Evolutionary conservation across 495 filamentous ascomycete genomes (phyloP).

Genomic region (Annulohypoxylon nitens): DNA sequence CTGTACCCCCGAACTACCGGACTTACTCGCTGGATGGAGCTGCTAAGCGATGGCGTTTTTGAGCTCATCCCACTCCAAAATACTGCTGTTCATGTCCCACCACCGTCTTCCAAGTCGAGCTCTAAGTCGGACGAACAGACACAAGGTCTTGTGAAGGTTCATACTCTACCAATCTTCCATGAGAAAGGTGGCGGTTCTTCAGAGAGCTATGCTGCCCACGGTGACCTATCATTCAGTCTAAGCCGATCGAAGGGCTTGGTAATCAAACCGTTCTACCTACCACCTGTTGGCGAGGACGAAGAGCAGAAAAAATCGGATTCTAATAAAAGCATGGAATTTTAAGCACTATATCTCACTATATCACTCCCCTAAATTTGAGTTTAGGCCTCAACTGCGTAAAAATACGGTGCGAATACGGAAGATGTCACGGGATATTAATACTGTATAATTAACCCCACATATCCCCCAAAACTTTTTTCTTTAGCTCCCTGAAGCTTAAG

Average conservation of each 20-base stretch:
- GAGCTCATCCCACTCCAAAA: conserved; percentile 90
- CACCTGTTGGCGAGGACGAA: conserved; percentile 85
- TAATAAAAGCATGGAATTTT: conserved; percentile 74
- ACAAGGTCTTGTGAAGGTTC: conserved; percentile 86
- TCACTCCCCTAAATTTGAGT: not conserved
- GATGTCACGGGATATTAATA: not conserved
- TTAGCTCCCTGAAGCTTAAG: conserved; percentile 35
- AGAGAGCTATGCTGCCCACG: conserved; percentile 73
- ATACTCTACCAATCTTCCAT: conserved; percentile 84
- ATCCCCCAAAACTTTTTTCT: conserved; percentile 35
- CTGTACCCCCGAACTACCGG: conserved; percentile 84
- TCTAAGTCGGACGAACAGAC: conserved; percentile 74
- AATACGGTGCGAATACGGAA: conserved; percentile 12
- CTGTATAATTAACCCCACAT: conserved; percentile 30
- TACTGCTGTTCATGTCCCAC: conserved; percentile 67
- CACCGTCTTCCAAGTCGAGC: conserved; percentile 59
- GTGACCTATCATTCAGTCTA: conserved; percentile 90
- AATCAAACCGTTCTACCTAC: conserved; percentile 90
- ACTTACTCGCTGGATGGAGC: conserved; percentile 88
- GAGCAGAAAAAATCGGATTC: conserved; percentile 68
- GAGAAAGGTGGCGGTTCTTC: conserved; percentile 87
- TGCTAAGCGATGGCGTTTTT: conserved; percentile 86
- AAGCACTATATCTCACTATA: conserved; percentile 21
- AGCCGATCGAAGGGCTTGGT: conserved; percentile 83
- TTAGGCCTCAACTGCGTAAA: not conserved